Conservation (phyloP, 2,329 filamentous ascomycete species). For the Tolypocladium tropicale region DNA sequence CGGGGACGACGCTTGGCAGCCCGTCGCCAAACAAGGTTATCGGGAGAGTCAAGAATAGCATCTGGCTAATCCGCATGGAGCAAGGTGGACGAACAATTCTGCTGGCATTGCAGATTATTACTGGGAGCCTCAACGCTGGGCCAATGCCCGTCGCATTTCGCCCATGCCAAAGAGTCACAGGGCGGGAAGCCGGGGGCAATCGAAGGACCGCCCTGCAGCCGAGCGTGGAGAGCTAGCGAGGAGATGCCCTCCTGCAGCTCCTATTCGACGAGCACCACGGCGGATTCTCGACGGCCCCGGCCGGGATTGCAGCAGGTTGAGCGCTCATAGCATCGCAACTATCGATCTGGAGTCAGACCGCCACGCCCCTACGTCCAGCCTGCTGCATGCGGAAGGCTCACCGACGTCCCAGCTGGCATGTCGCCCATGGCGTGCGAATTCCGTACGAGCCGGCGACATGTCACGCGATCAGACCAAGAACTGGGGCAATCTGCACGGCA, state of each 20-base stretch:
- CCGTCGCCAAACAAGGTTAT: not conserved
- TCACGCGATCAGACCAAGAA: not conserved
- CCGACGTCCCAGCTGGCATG: not conserved
- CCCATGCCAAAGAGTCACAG: not conserved
- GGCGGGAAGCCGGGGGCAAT: not conserved
- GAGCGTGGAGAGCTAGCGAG: not conserved
- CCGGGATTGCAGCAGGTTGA: not conserved
- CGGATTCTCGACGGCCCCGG: not conserved
- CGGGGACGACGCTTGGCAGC: not conserved
- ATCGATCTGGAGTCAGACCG: not conserved
- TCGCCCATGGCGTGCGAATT: not conserved
- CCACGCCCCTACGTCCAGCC: not conserved
- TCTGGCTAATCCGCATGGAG: slow-evolving; percentile 6
- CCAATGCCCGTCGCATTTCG: not conserved
- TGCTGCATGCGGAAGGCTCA: not conserved
- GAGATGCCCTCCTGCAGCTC: not conserved
- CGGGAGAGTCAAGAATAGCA: slow-evolving; percentile 8
- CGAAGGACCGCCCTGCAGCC: not conserved
- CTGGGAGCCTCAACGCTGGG: not conserved
- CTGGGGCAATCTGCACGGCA: not conserved
- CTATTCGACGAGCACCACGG: not conserved
- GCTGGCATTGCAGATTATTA: not conserved
- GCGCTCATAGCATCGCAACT: not conserved
- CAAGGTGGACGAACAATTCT: slow-evolving; percentile 1
- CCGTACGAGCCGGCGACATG: not conserved